Evolutionary conservation across 257 asterid genomes (phyloP).

Genomic region (Nicotiana undulata): DNA sequence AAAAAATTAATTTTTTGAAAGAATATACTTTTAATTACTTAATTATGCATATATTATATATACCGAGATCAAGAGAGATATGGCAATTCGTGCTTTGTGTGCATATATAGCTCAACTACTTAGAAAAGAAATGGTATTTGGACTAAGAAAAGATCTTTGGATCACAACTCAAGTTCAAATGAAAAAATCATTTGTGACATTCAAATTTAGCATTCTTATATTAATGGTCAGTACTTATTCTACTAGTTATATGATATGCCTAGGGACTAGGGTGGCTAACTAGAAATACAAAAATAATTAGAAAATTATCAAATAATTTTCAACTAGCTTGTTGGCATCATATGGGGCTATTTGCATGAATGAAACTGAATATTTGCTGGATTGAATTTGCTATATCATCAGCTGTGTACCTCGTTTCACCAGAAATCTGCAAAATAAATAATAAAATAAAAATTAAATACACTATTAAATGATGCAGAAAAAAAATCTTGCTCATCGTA

Average conservation of each 20-base stretch:
- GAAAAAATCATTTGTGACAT: background rate
- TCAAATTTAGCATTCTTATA: background rate
- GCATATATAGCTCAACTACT: too few species aligned
- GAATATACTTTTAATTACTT: too few species aligned
- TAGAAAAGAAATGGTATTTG: too few species aligned
- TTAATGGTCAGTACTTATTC: background rate
- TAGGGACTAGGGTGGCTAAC: background rate
- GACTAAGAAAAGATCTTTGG: too few species aligned
- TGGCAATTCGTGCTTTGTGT: background rate
- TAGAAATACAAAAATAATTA: background rate
- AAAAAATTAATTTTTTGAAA: too few species aligned
- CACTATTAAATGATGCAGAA: background rate
- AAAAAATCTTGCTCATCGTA: background rate
- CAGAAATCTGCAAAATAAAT: conserved; percentile 46
- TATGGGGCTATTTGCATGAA: conserved; percentile 54
- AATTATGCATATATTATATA: too few species aligned
- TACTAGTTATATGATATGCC: background rate
- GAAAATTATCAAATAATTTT: background rate
- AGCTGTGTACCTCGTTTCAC: conserved; percentile 69
- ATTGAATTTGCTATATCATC: conserved; percentile 88
- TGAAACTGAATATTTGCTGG: conserved; percentile 83
- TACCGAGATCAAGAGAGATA: too few species aligned
- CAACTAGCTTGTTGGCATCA: conserved; percentile 11
- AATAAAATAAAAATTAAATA: background rate
- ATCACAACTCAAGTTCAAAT: background rate